Evolutionary conservation across 179 eudicot species (phyloP), one percentile per base, ranked within the genome.

Genomic region (Silene noctiflora): DNA sequence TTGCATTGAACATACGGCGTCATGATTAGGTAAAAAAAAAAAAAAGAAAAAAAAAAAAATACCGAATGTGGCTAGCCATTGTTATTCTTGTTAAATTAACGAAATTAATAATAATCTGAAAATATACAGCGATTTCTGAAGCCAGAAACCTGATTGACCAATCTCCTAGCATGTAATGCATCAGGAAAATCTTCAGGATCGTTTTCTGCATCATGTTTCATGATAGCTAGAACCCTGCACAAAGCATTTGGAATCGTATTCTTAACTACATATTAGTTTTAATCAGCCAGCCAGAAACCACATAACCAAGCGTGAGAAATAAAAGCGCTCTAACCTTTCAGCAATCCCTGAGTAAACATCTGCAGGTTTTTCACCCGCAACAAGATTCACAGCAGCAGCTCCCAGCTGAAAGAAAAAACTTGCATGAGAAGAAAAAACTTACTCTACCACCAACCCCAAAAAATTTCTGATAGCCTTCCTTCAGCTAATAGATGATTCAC

Each of bases 331-430:
- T 80, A 76, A 93, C 99, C 98, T 86, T 79, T 91, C 84, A 81
- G 99, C 99, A 76, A 95, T 93, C 58, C 90, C 97, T 60, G 98
- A 91, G 84, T 93, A 95, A 76, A 95, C 98, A 87, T 93, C 98
- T 42, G 98, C 99, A 13, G 98, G 99, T 73, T 89, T 89, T 82
- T 88, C 92, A 76, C 99, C 98, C 21, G 87, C 88, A 62, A 93
- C 91, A 87, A 95, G 90, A 86, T 95, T 95, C 71, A 95, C 99
- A 44, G 99, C 90, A 83, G 86, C 86, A 67, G 99, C 99, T 82
- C 99, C 99, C 82, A 93, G 77, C 99, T 95, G 83, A 76, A 88
- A 73, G 72, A n/a, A 62, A 42, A 42, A 58, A 71, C 48, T 14
- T 27, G 64, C 20, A 35, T 25, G 44, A 27, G 53, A 44, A 73